These are phyloP conservation scores for Aureobasidium lini DNA, from an alignment of 2,329 filamentous ascomycete species.

Conservation along the genomic window DNA sequence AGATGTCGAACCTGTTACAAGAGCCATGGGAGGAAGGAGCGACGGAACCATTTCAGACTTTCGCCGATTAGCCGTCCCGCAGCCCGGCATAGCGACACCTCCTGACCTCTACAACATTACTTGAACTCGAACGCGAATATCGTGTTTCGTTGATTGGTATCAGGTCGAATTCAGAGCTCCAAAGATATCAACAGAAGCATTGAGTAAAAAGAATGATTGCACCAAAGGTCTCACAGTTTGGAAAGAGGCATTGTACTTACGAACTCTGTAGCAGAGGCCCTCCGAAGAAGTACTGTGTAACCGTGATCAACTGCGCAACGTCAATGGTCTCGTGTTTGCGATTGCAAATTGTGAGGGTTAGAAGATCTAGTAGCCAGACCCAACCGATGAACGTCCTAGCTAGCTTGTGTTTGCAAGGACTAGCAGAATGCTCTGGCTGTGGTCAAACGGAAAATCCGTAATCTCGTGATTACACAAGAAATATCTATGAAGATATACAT, in stretches of 20 bases:
- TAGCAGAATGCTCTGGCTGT: neutral
- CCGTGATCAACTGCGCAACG: neutral
- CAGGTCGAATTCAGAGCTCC: neutral
- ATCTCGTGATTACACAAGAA: too few relatives aligned
- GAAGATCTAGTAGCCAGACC: neutral
- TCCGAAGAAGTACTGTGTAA: neutral
- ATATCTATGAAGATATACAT: neutral
- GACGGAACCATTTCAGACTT: too few relatives aligned
- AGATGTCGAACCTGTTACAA: too few relatives aligned
- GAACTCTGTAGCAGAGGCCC: neutral
- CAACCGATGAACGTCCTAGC: neutral
- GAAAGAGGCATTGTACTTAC: neutral
- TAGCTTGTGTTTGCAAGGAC: neutral
- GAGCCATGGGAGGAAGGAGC: too few relatives aligned
- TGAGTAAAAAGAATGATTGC: neutral
- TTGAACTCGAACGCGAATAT: too few relatives aligned
- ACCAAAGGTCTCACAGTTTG: neutral
- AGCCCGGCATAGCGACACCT: too few relatives aligned
- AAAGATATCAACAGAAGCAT: neutral
- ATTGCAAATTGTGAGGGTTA: neutral
- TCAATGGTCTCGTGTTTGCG: neutral
- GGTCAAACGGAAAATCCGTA: neutral
- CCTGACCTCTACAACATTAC: too few relatives aligned
- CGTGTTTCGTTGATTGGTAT: neutral
- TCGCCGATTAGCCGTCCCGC: too few relatives aligned